Evolutionary conservation across 257 asterid species (phyloP).

Genomic region (Solanum tarijense): DNA sequence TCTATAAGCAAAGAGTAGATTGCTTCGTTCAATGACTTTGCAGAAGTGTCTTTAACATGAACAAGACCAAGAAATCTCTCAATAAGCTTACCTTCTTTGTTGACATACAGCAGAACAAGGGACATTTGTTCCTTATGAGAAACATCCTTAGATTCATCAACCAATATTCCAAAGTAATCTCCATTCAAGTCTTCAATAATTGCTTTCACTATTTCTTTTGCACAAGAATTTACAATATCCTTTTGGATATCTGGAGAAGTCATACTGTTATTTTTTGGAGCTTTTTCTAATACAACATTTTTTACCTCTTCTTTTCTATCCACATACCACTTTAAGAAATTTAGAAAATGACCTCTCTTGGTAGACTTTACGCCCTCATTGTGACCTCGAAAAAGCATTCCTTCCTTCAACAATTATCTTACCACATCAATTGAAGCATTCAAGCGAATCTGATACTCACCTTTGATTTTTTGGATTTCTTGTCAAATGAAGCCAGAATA

Average conservation of each 20-base stretch:
- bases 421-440: background rate
- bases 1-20: background rate
- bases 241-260: background rate
- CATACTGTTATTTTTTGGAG: too few relatives aligned
- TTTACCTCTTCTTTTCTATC: background rate
- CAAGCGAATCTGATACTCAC: background rate
- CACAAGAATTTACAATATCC: too few relatives aligned
- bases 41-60: background rate
- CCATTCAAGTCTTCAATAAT: background rate
- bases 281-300: background rate
- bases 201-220: too few relatives aligned
- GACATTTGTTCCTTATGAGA: background rate
- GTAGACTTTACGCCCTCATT: background rate
- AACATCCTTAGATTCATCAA: background rate
- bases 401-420: background rate
- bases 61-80: background rate
- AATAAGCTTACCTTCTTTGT: background rate
- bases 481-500: background rate
- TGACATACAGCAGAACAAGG: background rate
- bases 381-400: background rate
- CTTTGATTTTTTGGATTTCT: background rate
- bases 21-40: background rate
- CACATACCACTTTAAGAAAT: background rate
- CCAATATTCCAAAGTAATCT: background rate
- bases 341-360: background rate